These are phyloP conservation scores for Colletotrichum spinosum DNA, from an alignment of 2,329 filamentous ascomycete genomes.

Conservation along the genomic window DNA sequence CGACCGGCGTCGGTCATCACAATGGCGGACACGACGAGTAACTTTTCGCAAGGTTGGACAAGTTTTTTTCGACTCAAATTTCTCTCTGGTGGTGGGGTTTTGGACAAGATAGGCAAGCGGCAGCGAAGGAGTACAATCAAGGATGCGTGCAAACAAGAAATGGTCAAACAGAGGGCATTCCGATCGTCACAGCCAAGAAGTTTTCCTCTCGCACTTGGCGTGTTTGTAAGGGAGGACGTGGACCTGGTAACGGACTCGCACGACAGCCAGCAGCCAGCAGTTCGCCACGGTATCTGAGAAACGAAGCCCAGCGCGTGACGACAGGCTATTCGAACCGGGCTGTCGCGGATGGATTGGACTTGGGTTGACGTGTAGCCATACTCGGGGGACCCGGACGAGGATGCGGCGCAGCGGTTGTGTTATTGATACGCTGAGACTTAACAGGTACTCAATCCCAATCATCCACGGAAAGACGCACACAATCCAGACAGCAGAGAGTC, in stretches of 20 bases:
- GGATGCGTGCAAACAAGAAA: background rate
- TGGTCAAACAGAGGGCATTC: background rate
- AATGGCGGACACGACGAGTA: background rate
- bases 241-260: background rate
- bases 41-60: background rate
- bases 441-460: conserved; percentile 3
- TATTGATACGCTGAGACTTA: conserved; percentile 18
- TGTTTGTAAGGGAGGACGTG: background rate
- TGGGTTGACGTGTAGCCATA: conserved; percentile 3
- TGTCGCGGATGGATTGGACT: conserved; percentile 28
- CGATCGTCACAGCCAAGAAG: conserved; percentile 16
- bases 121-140: background rate
- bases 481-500: background rate
- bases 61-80: background rate
- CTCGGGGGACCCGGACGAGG: conserved; percentile 21
- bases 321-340: background rate
- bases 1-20: background rate
- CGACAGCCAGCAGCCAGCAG: conserved; percentile 3
- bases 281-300: conserved; percentile 25
- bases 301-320: conserved; percentile 1
- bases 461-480: too few species aligned
- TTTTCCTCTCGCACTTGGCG: background rate
- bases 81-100: too few species aligned
- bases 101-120: too few species aligned
- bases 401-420: conserved; percentile 9